These are phyloP conservation scores for Fusarium gaditjirri DNA, from an alignment of 2,329 filamentous ascomycete species.

Conservation along the genomic window DNA sequence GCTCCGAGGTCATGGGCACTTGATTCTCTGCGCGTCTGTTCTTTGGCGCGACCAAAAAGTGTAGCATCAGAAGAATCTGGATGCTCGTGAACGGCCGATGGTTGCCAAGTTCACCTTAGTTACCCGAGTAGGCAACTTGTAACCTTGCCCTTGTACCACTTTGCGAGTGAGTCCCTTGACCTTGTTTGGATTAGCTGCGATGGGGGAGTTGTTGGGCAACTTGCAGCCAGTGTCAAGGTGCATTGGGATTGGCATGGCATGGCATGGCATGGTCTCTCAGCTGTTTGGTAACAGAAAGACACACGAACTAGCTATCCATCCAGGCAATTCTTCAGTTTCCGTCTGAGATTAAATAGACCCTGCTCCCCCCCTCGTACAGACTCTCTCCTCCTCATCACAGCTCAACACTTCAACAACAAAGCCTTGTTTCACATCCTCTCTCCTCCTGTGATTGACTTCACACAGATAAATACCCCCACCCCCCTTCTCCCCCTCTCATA, in stretches of 20 bases:
- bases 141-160: slow-evolving; percentile 24
- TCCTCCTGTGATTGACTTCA: slow-evolving; percentile 20
- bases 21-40: neutral
- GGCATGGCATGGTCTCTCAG: neutral
- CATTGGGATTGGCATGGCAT: neutral
- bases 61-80: slow-evolving; percentile 8
- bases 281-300: neutral
- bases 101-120: slow-evolving; percentile 9
- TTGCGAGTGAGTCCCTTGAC: neutral
- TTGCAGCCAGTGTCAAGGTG: neutral
- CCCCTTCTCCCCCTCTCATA: neutral
- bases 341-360: slow-evolving; percentile 43
- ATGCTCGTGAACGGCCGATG: slow-evolving; percentile 31
- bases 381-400: slow-evolving; percentile 34
- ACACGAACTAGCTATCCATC: neutral
- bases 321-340: slow-evolving; percentile 16
- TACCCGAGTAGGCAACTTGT: slow-evolving; percentile 26
- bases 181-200: slow-evolving; percentile 5
- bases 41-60: neutral
- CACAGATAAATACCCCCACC: neutral
- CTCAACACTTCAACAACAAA: slow-evolving; percentile 26
- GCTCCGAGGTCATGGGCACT: slow-evolving; percentile 9
- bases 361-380: slow-evolving; percentile 36
- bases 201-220: neutral
- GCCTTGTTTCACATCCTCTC: slow-evolving; percentile 2